Evolutionary conservation across 1,284 basidiomycete species (phyloP).

Genomic region (Ceratobasidium papillatum): DNA sequence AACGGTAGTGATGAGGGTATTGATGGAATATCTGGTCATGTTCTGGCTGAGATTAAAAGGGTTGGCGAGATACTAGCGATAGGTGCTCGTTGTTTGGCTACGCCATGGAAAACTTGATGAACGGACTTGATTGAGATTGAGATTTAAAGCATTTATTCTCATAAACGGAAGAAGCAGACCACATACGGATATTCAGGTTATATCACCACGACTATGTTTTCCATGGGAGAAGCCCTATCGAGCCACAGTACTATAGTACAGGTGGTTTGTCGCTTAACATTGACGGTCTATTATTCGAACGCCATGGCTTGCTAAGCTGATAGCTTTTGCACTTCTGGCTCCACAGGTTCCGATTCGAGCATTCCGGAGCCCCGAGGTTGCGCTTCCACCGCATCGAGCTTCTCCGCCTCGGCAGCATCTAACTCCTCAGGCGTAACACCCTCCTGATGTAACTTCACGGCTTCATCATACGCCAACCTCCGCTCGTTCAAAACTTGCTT

Average conservation of each 20-base stretch:
- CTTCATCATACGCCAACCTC: conserved; percentile 76
- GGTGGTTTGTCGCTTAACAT: neutral
- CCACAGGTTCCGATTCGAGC: conserved; percentile 3
- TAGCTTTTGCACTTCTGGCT: neutral
- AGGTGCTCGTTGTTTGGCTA: neutral
- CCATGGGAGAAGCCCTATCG: neutral
- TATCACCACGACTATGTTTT: neutral
- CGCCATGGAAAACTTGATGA: neutral
- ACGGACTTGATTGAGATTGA: neutral
- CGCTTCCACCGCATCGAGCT: neutral
- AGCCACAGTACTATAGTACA: neutral
- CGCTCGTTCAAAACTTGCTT: conserved; percentile 95
- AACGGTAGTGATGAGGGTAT: neutral
- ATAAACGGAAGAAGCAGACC: neutral
- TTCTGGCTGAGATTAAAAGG: neutral
- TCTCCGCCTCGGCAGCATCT: conserved; percentile 10
- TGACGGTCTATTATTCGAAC: neutral
- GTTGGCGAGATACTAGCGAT: neutral
- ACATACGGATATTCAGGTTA: neutral
- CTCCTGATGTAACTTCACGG: conserved; percentile 59
- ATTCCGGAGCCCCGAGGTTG: neutral
- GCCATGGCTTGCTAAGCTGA: neutral
- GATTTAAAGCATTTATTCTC: neutral
- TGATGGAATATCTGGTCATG: neutral
- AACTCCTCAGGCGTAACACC: conserved; percentile 12